These are phyloP conservation scores for Cudoniella acicularis DNA, from an alignment of 495 filamentous ascomycete genomes.

Conservation along the genomic window DNA sequence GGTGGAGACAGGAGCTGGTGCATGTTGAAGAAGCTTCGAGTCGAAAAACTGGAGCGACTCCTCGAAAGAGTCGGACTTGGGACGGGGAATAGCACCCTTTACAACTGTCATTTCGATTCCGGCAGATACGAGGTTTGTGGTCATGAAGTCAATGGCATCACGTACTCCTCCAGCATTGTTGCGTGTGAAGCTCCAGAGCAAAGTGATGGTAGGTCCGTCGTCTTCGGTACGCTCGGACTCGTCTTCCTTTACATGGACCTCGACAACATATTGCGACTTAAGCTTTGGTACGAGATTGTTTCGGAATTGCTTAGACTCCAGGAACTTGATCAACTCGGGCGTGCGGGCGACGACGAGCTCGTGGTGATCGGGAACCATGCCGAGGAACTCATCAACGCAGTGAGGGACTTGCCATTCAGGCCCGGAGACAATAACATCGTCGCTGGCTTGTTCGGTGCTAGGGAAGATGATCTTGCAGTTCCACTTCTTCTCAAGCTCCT, in stretches of 20 bases:
- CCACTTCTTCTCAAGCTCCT: constrained; percentile 95
- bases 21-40: constrained; percentile 90
- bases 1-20: constrained; percentile 70
- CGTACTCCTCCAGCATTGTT: constrained; percentile 95
- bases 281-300: constrained; percentile 77
- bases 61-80: constrained; percentile 98
- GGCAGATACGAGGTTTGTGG: constrained; percentile 72
- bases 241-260: constrained; percentile 63
- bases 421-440: constrained; percentile 90
- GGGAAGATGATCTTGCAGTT: constrained; percentile 98
- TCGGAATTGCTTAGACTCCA: constrained; percentile 73
- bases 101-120: constrained; percentile 82
- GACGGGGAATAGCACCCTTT: constrained; percentile 89
- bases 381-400: constrained; percentile 91
- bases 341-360: constrained; percentile 80
- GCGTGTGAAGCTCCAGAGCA: constrained; percentile 74
- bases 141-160: constrained; percentile 93
- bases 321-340: constrained; percentile 66
- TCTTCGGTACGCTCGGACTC: constrained; percentile 50
- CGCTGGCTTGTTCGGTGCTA: constrained; percentile 94
- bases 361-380: constrained; percentile 95
- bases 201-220: constrained; percentile 45
- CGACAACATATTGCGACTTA: constrained; percentile 86
- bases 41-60: constrained; percentile 95
- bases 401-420: constrained; percentile 96